phyloP scores from a whole-genome alignment of 805 yeast genomes.

The Nakazawaea anatomiae region DNA sequence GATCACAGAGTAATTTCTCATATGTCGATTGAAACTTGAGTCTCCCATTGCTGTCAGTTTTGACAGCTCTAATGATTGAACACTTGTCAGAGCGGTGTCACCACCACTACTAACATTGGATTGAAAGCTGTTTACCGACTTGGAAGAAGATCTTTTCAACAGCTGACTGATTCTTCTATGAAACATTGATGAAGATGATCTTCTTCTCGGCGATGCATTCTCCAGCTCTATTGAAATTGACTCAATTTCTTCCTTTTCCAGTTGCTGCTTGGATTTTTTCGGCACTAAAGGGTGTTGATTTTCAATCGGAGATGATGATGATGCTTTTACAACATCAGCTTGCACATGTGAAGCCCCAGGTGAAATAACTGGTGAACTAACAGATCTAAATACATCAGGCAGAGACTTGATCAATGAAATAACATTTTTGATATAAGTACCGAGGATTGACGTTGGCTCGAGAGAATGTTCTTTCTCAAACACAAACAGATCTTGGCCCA shows the following conservation, averaged over 20 bases:
- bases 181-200: neutral
- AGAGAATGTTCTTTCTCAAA: conserved; percentile 1
- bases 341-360: neutral
- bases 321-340: neutral
- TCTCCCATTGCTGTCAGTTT: neutral
- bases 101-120: conserved; percentile 1
- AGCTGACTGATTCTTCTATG: neutral
- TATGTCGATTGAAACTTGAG: too few relatives aligned
- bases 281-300: neutral
- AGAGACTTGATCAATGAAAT: neutral
- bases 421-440: conserved; percentile 1
- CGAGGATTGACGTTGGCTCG: neutral
- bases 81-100: conserved; percentile 4
- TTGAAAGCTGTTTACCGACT: neutral
- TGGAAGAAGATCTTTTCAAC: conserved; percentile 6
- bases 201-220: neutral
- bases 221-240: neutral
- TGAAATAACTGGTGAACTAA: neutral
- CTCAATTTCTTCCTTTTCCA: neutral
- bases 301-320: neutral
- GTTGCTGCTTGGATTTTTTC: neutral
- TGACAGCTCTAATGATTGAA: neutral
- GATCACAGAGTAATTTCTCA: neutral
- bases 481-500: neutral
- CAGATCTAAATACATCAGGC: conserved; percentile 1